A percentile compares a stretch with the other conserved stretches of the same genome.
phyloP scores from a whole-genome alignment of 2,329 filamentous ascomycete species.

The Paecilomyces niveus region DNA sequence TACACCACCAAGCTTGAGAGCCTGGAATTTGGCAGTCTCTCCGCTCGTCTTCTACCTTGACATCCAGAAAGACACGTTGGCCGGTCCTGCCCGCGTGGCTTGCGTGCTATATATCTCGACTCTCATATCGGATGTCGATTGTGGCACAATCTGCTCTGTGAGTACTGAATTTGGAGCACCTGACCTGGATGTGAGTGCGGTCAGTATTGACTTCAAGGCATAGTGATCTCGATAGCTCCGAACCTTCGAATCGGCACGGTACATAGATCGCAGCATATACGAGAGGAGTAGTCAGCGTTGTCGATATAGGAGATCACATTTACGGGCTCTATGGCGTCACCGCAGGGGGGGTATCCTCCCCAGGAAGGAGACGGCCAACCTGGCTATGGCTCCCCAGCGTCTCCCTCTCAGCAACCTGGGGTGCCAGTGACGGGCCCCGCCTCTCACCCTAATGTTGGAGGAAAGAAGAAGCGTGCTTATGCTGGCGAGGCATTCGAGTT shows the following conservation, averaged over 20 bases:
- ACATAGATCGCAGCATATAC: neutral
- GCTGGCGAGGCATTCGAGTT: constrained; percentile 94
- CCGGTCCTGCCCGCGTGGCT: constrained; percentile 7
- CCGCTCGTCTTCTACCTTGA: constrained; percentile 13
- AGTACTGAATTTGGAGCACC: neutral
- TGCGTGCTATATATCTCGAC: constrained; percentile 3
- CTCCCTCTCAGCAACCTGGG: constrained; percentile 27
- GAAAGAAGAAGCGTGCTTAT: constrained; percentile 82
- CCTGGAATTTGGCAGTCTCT: constrained; percentile 5
- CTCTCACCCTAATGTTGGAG: constrained; percentile 27
- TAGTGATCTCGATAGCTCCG: constrained; percentile 16
- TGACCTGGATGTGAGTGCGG: constrained; percentile 7
- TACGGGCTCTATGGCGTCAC: constrained; percentile 39
- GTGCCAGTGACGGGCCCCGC: constrained; percentile 21
- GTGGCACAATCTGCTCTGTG: constrained; percentile 3
- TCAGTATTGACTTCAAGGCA: constrained; percentile 10
- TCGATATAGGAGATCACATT: neutral
- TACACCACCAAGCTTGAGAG: constrained; percentile 20
- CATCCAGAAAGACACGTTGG: constrained; percentile 10
- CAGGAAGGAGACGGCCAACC: constrained; percentile 44
- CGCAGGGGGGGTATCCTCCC: constrained; percentile 46
- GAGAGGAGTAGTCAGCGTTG: neutral
- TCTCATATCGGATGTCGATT: neutral
- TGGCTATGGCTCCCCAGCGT: constrained; percentile 30
- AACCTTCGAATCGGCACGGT: constrained; percentile 1